Evolutionary conservation across 2,329 filamentous ascomycete genomes (phyloP).

Genomic region (Ambrosiella cleistominuta): DNA sequence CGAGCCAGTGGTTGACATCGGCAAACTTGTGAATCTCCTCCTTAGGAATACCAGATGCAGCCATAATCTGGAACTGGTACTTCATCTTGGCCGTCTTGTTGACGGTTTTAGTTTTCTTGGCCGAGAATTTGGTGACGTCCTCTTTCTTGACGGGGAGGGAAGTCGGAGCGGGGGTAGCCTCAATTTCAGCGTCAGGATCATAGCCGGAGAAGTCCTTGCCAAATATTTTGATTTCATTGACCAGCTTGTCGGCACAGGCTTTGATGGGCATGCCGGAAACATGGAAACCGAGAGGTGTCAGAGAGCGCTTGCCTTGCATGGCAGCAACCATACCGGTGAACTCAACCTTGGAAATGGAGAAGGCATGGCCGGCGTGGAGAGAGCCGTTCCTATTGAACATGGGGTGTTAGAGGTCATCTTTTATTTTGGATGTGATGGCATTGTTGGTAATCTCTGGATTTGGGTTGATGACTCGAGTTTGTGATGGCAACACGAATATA

Average conservation of each 20-base stretch:
- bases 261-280: conserved; percentile 94
- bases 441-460: too few species aligned
- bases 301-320: conserved; percentile 73
- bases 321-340: conserved; percentile 74
- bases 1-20: conserved; percentile 79
- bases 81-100: conserved; percentile 85
- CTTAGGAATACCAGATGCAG: conserved; percentile 69
- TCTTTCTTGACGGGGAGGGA: conserved; percentile 53
- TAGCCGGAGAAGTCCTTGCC: conserved; percentile 72
- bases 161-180: conserved; percentile 26
- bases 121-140: conserved; percentile 78
- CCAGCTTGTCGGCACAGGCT: conserved; percentile 87
- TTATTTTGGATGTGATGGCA: too few species aligned
- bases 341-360: conserved; percentile 84
- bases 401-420: not conserved
- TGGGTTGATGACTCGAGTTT: too few species aligned
- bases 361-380: conserved; percentile 79
- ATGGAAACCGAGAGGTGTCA: conserved; percentile 91
- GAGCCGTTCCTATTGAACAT: conserved; percentile 46
- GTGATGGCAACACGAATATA: not conserved
- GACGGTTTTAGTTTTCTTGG: conserved; percentile 81
- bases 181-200: conserved; percentile 37
- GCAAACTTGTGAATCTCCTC: conserved; percentile 89
- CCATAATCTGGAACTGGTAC: conserved; percentile 92
- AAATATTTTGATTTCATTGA: conserved; percentile 75